Evolutionary conservation across 2,329 filamentous ascomycete genomes (phyloP).

Genomic region (Diaporthe citri): DNA sequence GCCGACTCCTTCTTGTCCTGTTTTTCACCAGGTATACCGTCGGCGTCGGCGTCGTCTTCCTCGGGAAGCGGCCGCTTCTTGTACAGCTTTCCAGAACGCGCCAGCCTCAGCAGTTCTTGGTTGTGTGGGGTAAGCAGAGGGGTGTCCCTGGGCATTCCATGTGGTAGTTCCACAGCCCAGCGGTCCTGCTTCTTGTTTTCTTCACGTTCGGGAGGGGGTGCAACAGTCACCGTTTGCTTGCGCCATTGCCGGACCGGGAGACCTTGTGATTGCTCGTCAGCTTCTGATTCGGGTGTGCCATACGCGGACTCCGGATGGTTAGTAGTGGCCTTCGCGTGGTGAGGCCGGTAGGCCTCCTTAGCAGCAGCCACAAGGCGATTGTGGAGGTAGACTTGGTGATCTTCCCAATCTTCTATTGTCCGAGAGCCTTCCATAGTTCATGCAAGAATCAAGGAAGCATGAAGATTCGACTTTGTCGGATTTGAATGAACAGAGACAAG

Average conservation of each 20-base stretch:
- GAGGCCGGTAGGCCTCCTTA: not conserved
- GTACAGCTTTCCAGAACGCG: slow-evolving; percentile 81
- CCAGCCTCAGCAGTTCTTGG: slow-evolving; percentile 84
- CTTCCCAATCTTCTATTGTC: not conserved
- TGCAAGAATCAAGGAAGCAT: not conserved
- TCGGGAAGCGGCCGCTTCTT: slow-evolving; percentile 81
- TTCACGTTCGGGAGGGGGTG: slow-evolving; percentile 75
- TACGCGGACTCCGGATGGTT: not conserved
- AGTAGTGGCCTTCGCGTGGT: slow-evolving; percentile 1
- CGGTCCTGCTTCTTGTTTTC: slow-evolving; percentile 72
- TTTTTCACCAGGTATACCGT: slow-evolving; percentile 62
- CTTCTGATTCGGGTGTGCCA: not conserved
- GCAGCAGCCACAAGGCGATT: too few relatives aligned
- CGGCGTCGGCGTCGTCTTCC: slow-evolving; percentile 69
- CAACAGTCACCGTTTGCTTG: slow-evolving; percentile 76
- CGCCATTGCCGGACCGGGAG: slow-evolving; percentile 94
- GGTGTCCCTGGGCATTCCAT: slow-evolving; percentile 87
- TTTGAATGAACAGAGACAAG: not conserved
- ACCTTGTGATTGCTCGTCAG: slow-evolving; percentile 65
- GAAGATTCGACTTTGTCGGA: not conserved
- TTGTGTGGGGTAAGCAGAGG: slow-evolving; percentile 82
- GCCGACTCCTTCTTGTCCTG: slow-evolving; percentile 75
- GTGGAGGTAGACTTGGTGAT: not conserved
- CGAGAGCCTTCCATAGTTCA: not conserved
- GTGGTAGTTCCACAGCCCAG: slow-evolving; percentile 81